These are phyloP conservation scores for Candida andamanensis DNA, from an alignment of 805 yeast genomes.

Conservation along the genomic window DNA sequence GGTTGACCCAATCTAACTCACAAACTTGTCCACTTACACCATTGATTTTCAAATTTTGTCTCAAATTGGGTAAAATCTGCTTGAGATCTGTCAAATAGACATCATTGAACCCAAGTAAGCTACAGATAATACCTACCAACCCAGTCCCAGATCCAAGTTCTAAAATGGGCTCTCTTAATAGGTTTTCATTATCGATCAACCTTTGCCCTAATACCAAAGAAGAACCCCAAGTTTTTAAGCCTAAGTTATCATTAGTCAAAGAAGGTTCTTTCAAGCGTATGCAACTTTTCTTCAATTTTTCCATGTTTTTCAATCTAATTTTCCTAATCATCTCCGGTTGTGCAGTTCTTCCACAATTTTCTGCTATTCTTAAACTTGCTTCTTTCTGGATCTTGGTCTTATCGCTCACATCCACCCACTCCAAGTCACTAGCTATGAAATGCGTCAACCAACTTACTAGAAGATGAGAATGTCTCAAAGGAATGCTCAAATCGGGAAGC, in stretches of 20 bases:
- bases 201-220: constrained; percentile 63
- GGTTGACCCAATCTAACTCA: constrained; percentile 76
- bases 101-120: constrained; percentile 41
- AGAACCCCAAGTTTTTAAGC: constrained; percentile 96
- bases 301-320: constrained; percentile 43
- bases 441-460: constrained; percentile 46
- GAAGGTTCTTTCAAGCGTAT: constrained; percentile 71
- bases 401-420: constrained; percentile 39
- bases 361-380: constrained; percentile 66
- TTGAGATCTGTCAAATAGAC: constrained; percentile 70
- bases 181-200: constrained; percentile 26
- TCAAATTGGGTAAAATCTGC: constrained; percentile 68
- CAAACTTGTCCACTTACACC: constrained; percentile 29
- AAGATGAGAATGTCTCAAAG: constrained; percentile 23
- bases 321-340: constrained; percentile 64
- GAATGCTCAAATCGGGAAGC: constrained; percentile 23
- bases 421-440: constrained; percentile 44
- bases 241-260: constrained; percentile 78
- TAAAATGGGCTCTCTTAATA: constrained; percentile 32
- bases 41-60: constrained; percentile 55
- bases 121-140: constrained; percentile 70
- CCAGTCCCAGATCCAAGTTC: constrained; percentile 98
- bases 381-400: constrained; percentile 42
- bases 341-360: constrained; percentile 81
- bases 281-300: constrained; percentile 15